Base-by-base conservation (phyloP, 441 rosid genomes). In the Capsella rubella region DNA sequence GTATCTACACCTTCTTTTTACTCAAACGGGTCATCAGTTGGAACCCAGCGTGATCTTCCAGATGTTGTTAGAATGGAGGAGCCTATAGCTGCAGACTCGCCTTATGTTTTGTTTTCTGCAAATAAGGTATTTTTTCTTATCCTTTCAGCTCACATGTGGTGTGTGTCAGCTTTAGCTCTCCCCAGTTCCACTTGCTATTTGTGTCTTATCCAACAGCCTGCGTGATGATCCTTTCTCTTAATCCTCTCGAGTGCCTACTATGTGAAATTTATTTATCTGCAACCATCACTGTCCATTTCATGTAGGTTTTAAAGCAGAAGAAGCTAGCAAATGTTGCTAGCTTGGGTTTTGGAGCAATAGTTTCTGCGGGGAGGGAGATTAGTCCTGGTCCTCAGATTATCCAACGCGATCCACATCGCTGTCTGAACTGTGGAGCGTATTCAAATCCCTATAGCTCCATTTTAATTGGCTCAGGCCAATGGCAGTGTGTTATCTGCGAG, bases 261-360 rank as follows among this genome's bases (percentile, higher is more conserved):
- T 63, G 21, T 18, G 49, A 21, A n/a, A 34, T 56, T 47, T 66
- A 21, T 49, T 47, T 28, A 15, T 50, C 52, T 58, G 28, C 16
- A 37, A 12, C 35, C 16, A 63, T 53, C 21, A 73, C n/a, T 55
- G 12, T 18, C 28, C 3, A 29, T 49, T 66, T 39, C 35, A 10
- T 72, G 3, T 77, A 95, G 99, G 90, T 95, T 63, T 72, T 95
- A 79, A 95, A 85, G 83, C 93, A 90, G 79, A 95, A 90, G 82
- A 95, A 93, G 85, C 88, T 82, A 69, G 91, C 91, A 21, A 95
- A 95, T 84, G 85, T 86, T 47, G 84, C 90, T 65, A 93, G 98
- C 82, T 85, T 95, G 80, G 95, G 98, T 49, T 91, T 95, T 85
- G 98, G 99, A 74, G 98, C 89, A 4, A 81, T 95, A 85, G 87